A percentile compares a stretch with the other conserved stretches of the same genome.
Conservation (phyloP, 768 basidiomycete species). For the Amanita inopinata region DNA sequence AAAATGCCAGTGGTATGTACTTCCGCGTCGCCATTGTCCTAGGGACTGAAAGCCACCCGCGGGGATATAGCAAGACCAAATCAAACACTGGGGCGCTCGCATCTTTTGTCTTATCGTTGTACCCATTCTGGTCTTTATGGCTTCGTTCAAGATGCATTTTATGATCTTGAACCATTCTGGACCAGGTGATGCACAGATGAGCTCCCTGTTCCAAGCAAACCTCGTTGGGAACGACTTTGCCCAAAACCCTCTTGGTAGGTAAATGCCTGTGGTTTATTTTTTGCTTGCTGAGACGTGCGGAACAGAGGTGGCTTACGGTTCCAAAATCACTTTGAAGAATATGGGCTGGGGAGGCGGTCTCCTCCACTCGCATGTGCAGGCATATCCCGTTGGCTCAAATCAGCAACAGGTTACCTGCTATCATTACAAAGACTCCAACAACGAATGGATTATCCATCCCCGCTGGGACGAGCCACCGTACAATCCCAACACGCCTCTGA, state of each 20-base stretch:
- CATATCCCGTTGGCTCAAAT: conserved; percentile 80
- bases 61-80: conserved; percentile 62
- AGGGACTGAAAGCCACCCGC: conserved; percentile 7
- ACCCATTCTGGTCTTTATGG: conserved; percentile 88
- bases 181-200: conserved; percentile 98
- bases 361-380: conserved; percentile 94
- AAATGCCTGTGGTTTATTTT: background rate
- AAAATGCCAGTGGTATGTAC: conserved; percentile 76
- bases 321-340: conserved; percentile 88
- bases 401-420: conserved; percentile 99
- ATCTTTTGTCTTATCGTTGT: conserved; percentile 78
- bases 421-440: conserved; percentile 99
- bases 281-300: background rate
- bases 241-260: conserved; percentile 76
- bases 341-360: conserved; percentile 97
- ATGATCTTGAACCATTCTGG: conserved; percentile 88
- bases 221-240: conserved; percentile 90
- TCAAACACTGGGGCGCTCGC: conserved; percentile 85
- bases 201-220: conserved; percentile 95
- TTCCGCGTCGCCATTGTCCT: background rate
- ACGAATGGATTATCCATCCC: conserved; percentile 78
- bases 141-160: conserved; percentile 95
- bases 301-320: conserved; percentile 81
- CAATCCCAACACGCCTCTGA: conserved; percentile 57
- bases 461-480: conserved; percentile 67